Evolutionary conservation across 768 basidiomycete species (phyloP).

Genomic region (Cystofilobasidium capitatum): DNA sequence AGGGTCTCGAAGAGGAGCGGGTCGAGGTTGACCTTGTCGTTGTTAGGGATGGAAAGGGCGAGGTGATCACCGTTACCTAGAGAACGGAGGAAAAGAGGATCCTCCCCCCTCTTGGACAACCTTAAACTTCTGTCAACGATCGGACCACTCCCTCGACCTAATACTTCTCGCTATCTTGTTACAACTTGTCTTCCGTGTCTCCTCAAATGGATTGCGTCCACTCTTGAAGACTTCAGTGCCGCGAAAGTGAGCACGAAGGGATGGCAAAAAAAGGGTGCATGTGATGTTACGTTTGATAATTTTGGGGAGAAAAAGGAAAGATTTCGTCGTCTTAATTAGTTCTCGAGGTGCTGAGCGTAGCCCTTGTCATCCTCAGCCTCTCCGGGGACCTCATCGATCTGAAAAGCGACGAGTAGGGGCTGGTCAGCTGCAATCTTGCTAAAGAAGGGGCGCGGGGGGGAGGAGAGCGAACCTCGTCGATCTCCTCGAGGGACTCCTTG

Average conservation of each 20-base stretch:
- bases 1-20: constrained; percentile 60
- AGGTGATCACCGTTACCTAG: constrained; percentile 79
- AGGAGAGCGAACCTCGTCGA: constrained; percentile 48
- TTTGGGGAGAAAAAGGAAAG: no score
- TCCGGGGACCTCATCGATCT: constrained; percentile 26
- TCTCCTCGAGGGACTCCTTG: constrained; percentile 62
- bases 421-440: not conserved
- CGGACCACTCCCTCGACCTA: no score
- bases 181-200: no score
- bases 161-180: no score
- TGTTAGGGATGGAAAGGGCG: constrained; percentile 74
- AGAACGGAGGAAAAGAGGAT: not conserved
- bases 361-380: constrained; percentile 26
- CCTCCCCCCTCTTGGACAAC: no score
- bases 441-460: not conserved
- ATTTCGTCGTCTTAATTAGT: not conserved
- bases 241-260: no score
- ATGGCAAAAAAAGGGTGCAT: no score
- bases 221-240: no score
- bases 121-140: no score
- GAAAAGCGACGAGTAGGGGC: no score
- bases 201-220: no score
- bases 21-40: constrained; percentile 87
- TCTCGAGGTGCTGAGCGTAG: constrained; percentile 17
- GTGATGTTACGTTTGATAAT: no score